These are phyloP conservation scores for Torrubiella hemipterigena DNA, from an alignment of 2,329 filamentous ascomycete genomes.

Conservation along the genomic window DNA sequence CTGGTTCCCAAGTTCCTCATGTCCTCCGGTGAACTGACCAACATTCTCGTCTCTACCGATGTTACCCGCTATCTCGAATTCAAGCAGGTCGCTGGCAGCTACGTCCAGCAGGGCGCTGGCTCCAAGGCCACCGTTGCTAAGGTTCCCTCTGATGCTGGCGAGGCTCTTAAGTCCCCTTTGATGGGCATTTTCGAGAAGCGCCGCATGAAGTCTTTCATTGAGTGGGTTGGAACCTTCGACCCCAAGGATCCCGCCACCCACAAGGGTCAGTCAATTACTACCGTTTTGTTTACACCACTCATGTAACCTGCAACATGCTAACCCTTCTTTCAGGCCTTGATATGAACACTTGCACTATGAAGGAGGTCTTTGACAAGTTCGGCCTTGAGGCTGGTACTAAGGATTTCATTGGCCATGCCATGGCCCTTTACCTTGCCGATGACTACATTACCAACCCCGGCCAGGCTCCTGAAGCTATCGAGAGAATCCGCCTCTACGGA, in stretches of 20 bases:
- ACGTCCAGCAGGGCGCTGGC: constrained; percentile 79
- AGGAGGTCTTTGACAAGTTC: constrained; percentile 98
- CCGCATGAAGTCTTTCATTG: constrained; percentile 89
- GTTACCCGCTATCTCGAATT: constrained; percentile 83
- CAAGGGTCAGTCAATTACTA: constrained; percentile 52
- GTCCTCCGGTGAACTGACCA: constrained; percentile 96
- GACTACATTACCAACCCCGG: constrained; percentile 69
- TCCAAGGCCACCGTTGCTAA: constrained; percentile 86
- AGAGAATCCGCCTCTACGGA: constrained; percentile 90
- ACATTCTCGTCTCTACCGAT: constrained; percentile 95
- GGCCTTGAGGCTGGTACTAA: constrained; percentile 78
- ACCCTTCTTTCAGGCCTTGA: constrained; percentile 53
- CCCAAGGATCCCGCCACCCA: constrained; percentile 71
- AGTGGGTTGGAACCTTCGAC: constrained; percentile 87
- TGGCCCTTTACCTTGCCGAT: constrained; percentile 91
- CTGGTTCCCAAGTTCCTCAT: constrained; percentile 97
- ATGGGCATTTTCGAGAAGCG: constrained; percentile 99
- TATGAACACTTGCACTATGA: constrained; percentile 73
- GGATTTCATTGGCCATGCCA: constrained; percentile 96
- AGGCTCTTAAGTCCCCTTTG: constrained; percentile 82
- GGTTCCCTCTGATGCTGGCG: constrained; percentile 83
- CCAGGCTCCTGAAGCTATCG: constrained; percentile 69
- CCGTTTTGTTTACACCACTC: not conserved
- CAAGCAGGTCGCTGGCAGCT: constrained; percentile 91
- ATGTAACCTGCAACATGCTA: not conserved